Evolutionary conservation across 225 moss, liverwort and hornwort genomes (phyloP), one percentile per base, ranked within the genome.

Genomic region (Polytrichum commune): DNA sequence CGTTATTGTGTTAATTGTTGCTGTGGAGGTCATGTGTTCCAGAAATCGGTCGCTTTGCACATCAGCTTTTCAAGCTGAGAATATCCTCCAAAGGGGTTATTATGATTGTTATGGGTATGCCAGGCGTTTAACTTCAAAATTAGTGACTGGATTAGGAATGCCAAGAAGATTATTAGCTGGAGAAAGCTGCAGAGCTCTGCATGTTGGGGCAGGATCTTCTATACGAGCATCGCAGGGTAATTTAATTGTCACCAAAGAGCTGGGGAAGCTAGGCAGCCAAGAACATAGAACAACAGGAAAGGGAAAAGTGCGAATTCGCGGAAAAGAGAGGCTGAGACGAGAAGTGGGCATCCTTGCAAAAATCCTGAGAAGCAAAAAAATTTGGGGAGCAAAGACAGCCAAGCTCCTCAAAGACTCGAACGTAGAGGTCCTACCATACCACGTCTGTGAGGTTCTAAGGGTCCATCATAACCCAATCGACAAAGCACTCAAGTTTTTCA

Each of bases 401-500:
- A 83, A 86, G 77, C 80, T 77, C n/a, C 70, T 83, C 29, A 86
- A 86, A 20, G 75, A 80, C 56, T 82, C 86, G 3, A 77, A 80
- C 29, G 54, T 86, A 26, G 69, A 75, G 53, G 67, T 86, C 54
- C 80, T 74, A 5, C 75, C 86, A 9, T 80, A 74, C 64, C 82
- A 86, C 57, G 82, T 86, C 25, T 82, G 82, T 4, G 86, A 86
- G 77, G 75, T 86, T 55, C 54, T 86, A 54, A 69, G 82, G 19
- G 65, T 61, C 1, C 82, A 86, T 55, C 77, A 64, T 19, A 74
- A 27, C 53, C 55, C 79, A 24, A 65, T 82, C 9, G 86, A 86
- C 60, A 38, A 72, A 29, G 85, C 87, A 8, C 89, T 90, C 81
- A 89, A 85, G 26, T 95, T 95, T 72, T 95, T 92, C 69, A 88